Evolutionary conservation across 306 rosid species (phyloP).

Genomic region (Echinosophora koreensis): DNA sequence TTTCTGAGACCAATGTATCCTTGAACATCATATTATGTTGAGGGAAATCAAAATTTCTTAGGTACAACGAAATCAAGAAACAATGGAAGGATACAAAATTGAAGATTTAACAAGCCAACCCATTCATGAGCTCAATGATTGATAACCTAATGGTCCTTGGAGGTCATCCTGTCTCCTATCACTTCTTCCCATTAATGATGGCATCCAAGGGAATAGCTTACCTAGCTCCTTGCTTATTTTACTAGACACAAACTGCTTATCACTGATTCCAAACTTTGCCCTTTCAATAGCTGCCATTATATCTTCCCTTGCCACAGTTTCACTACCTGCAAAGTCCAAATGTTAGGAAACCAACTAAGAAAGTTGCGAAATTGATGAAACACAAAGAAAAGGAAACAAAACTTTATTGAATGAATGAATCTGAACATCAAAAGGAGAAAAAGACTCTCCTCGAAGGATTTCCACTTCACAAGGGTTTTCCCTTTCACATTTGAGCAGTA

Average conservation of each 20-base stretch:
- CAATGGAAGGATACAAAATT: conserved; percentile 14
- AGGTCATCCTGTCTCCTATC: conserved; percentile 56
- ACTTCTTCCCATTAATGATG: conserved; percentile 73
- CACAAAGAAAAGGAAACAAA: not conserved
- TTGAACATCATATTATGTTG: conserved; percentile 1
- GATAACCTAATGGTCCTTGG: conserved; percentile 87
- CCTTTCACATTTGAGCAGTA: not conserved
- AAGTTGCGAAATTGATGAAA: not conserved
- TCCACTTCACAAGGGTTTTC: too few species aligned
- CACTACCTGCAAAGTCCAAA: conserved; percentile 67
- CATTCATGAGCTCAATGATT: conserved; percentile 68
- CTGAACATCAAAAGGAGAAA: not conserved
- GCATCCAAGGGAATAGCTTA: conserved; percentile 92
- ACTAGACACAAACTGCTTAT: conserved; percentile 60
- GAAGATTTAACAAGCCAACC: conserved; percentile 12
- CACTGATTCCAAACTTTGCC: conserved; percentile 87
- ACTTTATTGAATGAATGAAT: not conserved
- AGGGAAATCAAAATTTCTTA: conserved; percentile 34
- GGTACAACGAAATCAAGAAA: conserved; percentile 19
- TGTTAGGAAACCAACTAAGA: not conserved
- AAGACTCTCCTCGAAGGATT: too few species aligned
- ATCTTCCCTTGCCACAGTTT: conserved; percentile 82
- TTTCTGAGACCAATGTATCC: not conserved
- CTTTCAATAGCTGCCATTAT: conserved; percentile 95
- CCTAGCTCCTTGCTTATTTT: conserved; percentile 77